phyloP scores from a whole-genome alignment of 2,329 filamentous ascomycete genomes.

The Fusarium transvaalense region DNA sequence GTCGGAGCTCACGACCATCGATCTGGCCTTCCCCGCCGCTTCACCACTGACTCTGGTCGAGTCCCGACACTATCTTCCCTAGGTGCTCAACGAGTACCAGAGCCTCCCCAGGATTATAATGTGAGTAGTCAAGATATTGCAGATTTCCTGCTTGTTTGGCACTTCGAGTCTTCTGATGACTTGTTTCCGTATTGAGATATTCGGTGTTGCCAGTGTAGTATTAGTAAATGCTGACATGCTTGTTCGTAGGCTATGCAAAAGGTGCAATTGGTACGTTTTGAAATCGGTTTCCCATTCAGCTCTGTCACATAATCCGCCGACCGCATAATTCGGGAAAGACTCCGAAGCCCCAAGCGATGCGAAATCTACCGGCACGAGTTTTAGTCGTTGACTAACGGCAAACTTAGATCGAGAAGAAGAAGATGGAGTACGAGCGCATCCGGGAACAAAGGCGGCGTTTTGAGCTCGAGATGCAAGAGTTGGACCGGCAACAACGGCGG shows the following conservation, averaged over 20 bases:
- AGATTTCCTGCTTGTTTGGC: slow-evolving; percentile 8
- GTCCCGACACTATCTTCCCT: slow-evolving; percentile 77
- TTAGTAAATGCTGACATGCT: slow-evolving; percentile 42
- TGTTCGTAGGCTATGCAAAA: slow-evolving; percentile 71
- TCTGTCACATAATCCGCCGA: slow-evolving; percentile 1
- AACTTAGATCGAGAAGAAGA: slow-evolving; percentile 89
- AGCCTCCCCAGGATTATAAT: slow-evolving; percentile 63
- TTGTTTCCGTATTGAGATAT: slow-evolving; percentile 26
- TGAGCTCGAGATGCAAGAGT: slow-evolving; percentile 90
- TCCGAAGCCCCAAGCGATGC: slow-evolving; percentile 11
- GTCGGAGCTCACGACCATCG: slow-evolving; percentile 74
- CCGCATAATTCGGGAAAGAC: background rate
- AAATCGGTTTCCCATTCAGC: slow-evolving; percentile 5
- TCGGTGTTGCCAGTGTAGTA: background rate
- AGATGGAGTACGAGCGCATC: slow-evolving; percentile 90
- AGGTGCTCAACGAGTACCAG: slow-evolving; percentile 58
- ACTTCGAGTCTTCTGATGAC: slow-evolving; percentile 1
- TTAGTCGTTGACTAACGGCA: slow-evolving; percentile 52
- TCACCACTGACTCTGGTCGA: slow-evolving; percentile 91
- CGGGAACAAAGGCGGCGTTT: slow-evolving; percentile 90
- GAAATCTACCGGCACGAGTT: background rate
- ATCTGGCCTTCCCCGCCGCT: slow-evolving; percentile 85
- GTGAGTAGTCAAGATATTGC: slow-evolving; percentile 50
- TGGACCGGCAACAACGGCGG: slow-evolving; percentile 85
- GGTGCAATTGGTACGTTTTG: slow-evolving; percentile 78